Base-by-base conservation (phyloP, 371 early-diverging fungal species). In the Gilbertella persicaria region DNA sequence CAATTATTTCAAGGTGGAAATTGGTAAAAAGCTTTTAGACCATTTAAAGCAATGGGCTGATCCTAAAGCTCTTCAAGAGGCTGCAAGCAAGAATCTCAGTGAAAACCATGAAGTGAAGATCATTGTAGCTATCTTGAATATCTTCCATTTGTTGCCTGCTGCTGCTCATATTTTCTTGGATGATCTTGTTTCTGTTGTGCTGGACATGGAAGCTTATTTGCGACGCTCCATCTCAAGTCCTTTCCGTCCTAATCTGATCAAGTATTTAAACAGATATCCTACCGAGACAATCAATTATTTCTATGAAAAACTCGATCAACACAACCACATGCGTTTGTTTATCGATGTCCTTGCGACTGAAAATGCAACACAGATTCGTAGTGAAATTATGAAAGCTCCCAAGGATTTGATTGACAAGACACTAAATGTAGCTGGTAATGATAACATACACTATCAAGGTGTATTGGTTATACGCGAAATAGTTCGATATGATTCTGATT, bases 1-100 rank as follows among this genome's bases (percentile, higher is more conserved):
- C 28, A 95, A 90, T 69, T 99, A 98, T 67, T 99, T 99, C 74
- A 99, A 98, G 67, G 95, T 94, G 9, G 98, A 99, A 62, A 96
- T 99, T 45, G 99, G 99, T 23, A 88, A 87, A 53, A 97, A 98
- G 76, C 72, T 99, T 23, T 60, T 99, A 35, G 99, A 99, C 60
- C 97, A 99, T 64, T 60, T 99, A 49, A 83, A 86, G 21, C 84
- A 85, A 45, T 97, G 97, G 97, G 96, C 97, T 8, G 91, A 88
- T 21, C 94, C 94, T 3, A 72, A 77, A 21, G 80, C 90, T 39
- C 66, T 97, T 14, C 88, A 91, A 46, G 89, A 91, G 17, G 86
- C 88, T 2, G 82, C 95, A 0, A 87, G 83, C 9, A 85, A 86
- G 49, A 84, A 93, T 0, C 67, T 95, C 14, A 75, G 81, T 45